Evolutionary conservation across 768 basidiomycete species (phyloP), one percentile per base, ranked within the genome.

Genomic region (Antrodiella citrinella): DNA sequence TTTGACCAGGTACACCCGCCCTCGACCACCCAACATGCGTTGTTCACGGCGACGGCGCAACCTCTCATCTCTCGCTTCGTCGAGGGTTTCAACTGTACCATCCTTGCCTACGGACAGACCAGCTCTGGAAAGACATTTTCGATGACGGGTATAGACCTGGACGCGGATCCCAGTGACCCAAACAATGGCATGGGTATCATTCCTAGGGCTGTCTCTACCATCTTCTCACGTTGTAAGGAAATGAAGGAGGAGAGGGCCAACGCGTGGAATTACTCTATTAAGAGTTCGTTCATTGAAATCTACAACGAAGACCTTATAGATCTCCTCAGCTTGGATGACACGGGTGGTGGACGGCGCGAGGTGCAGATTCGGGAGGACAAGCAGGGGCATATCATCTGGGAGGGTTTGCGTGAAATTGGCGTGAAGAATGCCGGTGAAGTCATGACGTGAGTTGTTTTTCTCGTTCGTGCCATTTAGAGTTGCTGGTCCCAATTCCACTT

Each of bases 291-390:
- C 72, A 84, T 99, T 56, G 96, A 99, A 75, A 80, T 99, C 48
- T 98, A 99, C 70, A 98, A 99, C 68, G 96, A 99, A 71, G 96
- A 99, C 69, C 80, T 99, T 47, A 90, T 98, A 65, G 96, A 99
- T 73, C 75, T 99, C 47, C 75, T 99, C 47, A 82, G 82, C 49
- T 71, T 82, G 60, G 84, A 88, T 51, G 86, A 90, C 50, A 72
- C 69, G 26, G 30, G 30, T 7, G 82, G 78, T n/a, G 75, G 69
- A 10, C 77, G 83, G 51, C 82, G 91, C 45, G 88, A 91, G 60
- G 91, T 99, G 12, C 86, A 92, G 64, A 98, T 99, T 64, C 76
- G 96, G 54, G 96, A 99, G 72, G 94, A 95, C 66, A 94, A 95
- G 66, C 87, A 91, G 54, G 96, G 95, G 7, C 83, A 88, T 58